phyloP scores from a whole-genome alignment of 129 eudicot genomes.

The Saussurea involucrata region DNA sequence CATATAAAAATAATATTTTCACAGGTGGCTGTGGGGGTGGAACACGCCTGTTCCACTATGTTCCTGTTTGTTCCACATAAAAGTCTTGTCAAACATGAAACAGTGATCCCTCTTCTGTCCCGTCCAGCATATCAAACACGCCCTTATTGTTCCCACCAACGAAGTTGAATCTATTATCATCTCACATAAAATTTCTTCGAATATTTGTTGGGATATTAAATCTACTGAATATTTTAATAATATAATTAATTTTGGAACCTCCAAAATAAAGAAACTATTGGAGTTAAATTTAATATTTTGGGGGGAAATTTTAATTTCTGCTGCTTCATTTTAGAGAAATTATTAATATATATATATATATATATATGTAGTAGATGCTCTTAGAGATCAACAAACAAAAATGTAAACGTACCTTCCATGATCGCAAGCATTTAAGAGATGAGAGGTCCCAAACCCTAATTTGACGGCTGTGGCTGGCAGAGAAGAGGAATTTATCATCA shows the following conservation, averaged over 20 bases:
- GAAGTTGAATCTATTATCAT: background rate
- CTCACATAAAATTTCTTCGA: background rate
- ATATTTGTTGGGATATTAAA: background rate
- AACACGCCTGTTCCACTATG: too few relatives aligned
- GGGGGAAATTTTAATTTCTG: background rate
- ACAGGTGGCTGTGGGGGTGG: too few relatives aligned
- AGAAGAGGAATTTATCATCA: constrained; percentile 57
- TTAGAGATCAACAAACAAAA: background rate
- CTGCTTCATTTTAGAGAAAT: background rate
- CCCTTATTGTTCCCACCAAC: too few relatives aligned
- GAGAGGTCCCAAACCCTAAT: constrained; percentile 88
- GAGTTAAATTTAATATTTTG: too few relatives aligned
- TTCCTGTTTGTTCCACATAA: too few relatives aligned
- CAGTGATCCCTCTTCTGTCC: too few relatives aligned
- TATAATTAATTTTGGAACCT: background rate
- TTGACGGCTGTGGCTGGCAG: constrained; percentile 77
- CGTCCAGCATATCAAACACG: too few relatives aligned
- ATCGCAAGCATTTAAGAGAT: constrained; percentile 64
- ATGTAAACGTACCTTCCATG: constrained; percentile 72
- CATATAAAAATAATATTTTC: too few relatives aligned
- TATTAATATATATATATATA: background rate
- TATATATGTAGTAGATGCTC: background rate
- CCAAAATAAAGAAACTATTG: background rate
- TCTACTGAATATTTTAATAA: too few relatives aligned
- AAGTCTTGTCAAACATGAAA: too few relatives aligned